These are phyloP conservation scores for Podila horticola DNA, from an alignment of 192 early-diverging fungal genomes.

Conservation along the genomic window DNA sequence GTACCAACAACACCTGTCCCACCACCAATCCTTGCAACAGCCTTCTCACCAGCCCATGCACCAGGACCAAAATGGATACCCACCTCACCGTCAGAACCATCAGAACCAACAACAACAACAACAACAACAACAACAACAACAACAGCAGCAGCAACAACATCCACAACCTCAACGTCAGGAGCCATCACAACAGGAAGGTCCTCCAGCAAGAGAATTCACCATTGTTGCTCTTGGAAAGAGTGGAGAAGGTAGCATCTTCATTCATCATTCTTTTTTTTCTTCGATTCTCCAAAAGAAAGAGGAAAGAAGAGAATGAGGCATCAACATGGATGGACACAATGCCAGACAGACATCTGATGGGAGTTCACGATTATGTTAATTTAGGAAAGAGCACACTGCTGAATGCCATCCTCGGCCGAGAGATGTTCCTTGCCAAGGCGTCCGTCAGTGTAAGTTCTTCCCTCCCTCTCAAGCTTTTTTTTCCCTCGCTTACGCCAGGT, in stretches of 20 bases:
- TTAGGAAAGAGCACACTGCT: slow-evolving; percentile 59
- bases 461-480: background rate
- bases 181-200: background rate
- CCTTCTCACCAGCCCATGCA: slow-evolving; percentile 3
- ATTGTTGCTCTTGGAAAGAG: slow-evolving; percentile 49
- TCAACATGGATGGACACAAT: background rate
- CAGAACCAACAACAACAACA: slow-evolving; percentile 21
- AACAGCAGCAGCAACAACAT: slow-evolving; percentile 7
- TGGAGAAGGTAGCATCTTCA: slow-evolving; percentile 24
- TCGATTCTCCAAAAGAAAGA: background rate
- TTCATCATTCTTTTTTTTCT: background rate
- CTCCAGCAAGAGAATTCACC: slow-evolving; percentile 30
- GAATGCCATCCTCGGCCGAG: slow-evolving; percentile 54
- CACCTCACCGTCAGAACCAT: slow-evolving; percentile 5
- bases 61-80: slow-evolving; percentile 12
- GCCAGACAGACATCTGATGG: background rate
- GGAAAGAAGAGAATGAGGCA: background rate
- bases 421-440: slow-evolving; percentile 51
- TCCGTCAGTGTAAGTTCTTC: slow-evolving; percentile 49
- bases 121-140: slow-evolving; percentile 11
- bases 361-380: background rate
- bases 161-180: slow-evolving; percentile 13
- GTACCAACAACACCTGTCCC: background rate
- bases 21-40: background rate
- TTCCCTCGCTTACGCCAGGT: background rate